Base-by-base conservation (phyloP, 129 eudicot species). In the Artemisia annua region DNA sequence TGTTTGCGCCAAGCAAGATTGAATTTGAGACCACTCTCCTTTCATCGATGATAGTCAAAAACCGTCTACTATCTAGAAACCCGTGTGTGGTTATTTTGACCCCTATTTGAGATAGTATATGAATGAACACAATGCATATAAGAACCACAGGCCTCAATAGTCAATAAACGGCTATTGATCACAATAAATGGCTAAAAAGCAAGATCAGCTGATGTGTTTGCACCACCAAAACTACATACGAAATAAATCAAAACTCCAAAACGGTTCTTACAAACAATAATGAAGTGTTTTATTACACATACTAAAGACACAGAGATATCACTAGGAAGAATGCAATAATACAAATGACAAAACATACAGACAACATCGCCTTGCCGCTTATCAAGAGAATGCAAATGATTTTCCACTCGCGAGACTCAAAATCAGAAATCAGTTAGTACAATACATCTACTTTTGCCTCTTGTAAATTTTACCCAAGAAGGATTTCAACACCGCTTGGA, bases 391-490 rank as follows among this genome's bases (percentile, higher is more conserved):
- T n/a, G 32, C 20, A 7, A 68, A 55, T 22, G 69, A 58, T 18
- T 43, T 68, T 60, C 58, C 74, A 48, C 43, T 62, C 19, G 22
- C 20, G 22, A 39, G 70, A 39, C 44, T 17, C 65, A 44, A 14
- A 69, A 69, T 46, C 16, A 43, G 46, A 70, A 64, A 11, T 48
- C 18, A 66, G 32, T 53, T n/a, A 60, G 65, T 58, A 66, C 13
- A 24, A 63, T 44, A 73, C 24, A 61, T 61, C 68, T 80, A 91
- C 84, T 91, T 91, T 66, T 84, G 90, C 90, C 97, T 86, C 90
- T 91, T 84, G 75, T 91, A 91, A 60, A 91, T 91, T 84, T 91
- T 91, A 19, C 85, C 96, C 77, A 91, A 78, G 88, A 91, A 91
- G 14, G 92, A 91, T 73, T 80, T 91, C 78, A 91, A 53, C 20